Percentiles rank a stretch among this genome's conserved stretches.
Evolutionary conservation across 2,329 filamentous ascomycete species (phyloP).

Genomic region (Alternaria ethzedia): DNA sequence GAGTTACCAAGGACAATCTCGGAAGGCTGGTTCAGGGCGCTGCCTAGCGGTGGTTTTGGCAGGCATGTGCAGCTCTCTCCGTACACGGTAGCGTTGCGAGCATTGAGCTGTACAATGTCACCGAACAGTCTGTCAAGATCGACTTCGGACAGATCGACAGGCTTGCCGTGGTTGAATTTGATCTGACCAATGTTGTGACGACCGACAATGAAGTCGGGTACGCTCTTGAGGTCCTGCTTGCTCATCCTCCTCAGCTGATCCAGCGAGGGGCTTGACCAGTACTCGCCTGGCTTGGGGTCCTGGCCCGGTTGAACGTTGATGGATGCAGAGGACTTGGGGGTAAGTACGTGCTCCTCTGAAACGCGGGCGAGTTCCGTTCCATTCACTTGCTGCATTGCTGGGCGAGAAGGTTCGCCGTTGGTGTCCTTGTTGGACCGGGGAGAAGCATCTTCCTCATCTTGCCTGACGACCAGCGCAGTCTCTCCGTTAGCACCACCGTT

Average conservation of each 20-base stretch:
- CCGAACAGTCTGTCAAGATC: conserved; percentile 81
- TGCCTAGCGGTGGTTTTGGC: conserved; percentile 82
- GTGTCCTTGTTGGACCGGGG: conserved; percentile 59
- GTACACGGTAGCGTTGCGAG: conserved; percentile 88
- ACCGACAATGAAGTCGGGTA: conserved; percentile 80
- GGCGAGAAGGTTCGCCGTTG: conserved; percentile 49
- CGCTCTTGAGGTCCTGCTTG: conserved; percentile 75
- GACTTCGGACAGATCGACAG: conserved; percentile 79
- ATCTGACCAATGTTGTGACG: conserved; percentile 82
- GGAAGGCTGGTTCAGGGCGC: conserved; percentile 90
- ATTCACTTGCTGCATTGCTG: conserved; percentile 74
- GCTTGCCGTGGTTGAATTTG: conserved; percentile 65
- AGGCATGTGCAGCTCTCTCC: conserved; percentile 52
- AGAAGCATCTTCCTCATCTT: conserved; percentile 58
- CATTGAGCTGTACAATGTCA: conserved; percentile 75
- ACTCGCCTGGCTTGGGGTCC: conserved; percentile 71
- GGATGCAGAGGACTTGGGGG: conserved; percentile 43
- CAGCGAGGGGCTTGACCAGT: conserved; percentile 83
- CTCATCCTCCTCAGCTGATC: conserved; percentile 81
- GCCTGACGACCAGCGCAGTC: conserved; percentile 58
- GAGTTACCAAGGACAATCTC: conserved; percentile 89
- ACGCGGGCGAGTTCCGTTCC: conserved; percentile 81
- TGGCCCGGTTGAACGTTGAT: conserved; percentile 35
- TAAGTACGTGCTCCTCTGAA: conserved; percentile 68
- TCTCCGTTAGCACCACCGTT: conserved; percentile 52